Conservation (phyloP, 2,329 filamentous ascomycete species). For the Colletotrichum echinochloae region DNA sequence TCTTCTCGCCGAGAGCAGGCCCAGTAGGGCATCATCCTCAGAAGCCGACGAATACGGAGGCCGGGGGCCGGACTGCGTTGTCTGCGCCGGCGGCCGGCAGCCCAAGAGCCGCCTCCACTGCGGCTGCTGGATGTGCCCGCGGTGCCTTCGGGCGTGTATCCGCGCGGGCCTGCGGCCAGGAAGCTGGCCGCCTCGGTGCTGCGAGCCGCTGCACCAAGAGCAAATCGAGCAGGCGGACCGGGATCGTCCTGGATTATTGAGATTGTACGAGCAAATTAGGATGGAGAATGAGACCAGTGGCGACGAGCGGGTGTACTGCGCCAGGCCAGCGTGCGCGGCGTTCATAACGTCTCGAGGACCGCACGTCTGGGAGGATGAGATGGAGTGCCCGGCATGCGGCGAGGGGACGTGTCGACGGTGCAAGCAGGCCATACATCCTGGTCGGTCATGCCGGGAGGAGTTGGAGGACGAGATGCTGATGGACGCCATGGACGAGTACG, state of each 20-base stretch:
- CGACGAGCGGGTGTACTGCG: slow-evolving; percentile 34
- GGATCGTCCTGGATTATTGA: slow-evolving; percentile 17
- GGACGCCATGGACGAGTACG: slow-evolving; percentile 61
- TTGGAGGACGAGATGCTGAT: slow-evolving; percentile 47
- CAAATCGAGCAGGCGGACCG: slow-evolving; percentile 25
- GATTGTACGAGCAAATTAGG: slow-evolving; percentile 30
- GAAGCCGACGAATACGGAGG: background rate
- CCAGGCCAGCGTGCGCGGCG: slow-evolving; percentile 33
- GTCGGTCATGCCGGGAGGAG: slow-evolving; percentile 37
- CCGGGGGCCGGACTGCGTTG: slow-evolving; percentile 14
- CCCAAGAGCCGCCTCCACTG: slow-evolving; percentile 31
- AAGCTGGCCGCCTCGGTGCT: slow-evolving; percentile 41
- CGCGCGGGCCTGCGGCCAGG: slow-evolving; percentile 31
- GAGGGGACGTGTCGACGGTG: slow-evolving; percentile 36
- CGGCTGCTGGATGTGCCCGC: slow-evolving; percentile 38
- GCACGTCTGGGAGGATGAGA: slow-evolving; percentile 8
- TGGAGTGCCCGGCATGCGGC: slow-evolving; percentile 35
- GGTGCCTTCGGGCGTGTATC: slow-evolving; percentile 38
- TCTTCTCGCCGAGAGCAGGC: slow-evolving; percentile 2
- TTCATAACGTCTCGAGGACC: slow-evolving; percentile 35
- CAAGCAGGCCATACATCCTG: slow-evolving; percentile 28
- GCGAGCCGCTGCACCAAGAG: slow-evolving; percentile 30
- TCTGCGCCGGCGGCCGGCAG: slow-evolving; percentile 17
- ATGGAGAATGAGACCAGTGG: slow-evolving; percentile 35
- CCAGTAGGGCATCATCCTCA: slow-evolving; percentile 7